Conservation (phyloP, 495 filamentous ascomycete genomes). For the Polyplosphaeria fusca region DNA sequence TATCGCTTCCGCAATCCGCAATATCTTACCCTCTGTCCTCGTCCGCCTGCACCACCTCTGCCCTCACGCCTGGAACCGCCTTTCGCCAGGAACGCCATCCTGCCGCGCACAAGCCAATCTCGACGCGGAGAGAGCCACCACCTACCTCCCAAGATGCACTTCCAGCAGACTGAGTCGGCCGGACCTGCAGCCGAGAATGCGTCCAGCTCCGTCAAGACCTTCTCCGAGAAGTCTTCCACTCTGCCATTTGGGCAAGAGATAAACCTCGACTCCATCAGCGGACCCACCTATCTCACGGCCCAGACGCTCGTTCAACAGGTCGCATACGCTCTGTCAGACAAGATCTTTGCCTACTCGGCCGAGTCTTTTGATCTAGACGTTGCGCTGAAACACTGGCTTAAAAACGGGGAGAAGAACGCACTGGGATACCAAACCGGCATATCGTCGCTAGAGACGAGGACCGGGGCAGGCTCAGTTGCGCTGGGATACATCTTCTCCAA, state of each 20-base stretch:
- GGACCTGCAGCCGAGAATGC: constrained; percentile 26
- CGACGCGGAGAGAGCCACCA: neutral
- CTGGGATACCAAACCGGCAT: constrained; percentile 77
- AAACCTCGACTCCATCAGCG: constrained; percentile 65
- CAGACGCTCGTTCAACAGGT: constrained; percentile 94
- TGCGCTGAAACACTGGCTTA: constrained; percentile 73
- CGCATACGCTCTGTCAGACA: constrained; percentile 87
- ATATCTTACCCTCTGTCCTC: neutral
- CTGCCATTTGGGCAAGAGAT: constrained; percentile 62
- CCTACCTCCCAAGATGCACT: constrained; percentile 21
- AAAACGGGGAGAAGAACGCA: constrained; percentile 64
- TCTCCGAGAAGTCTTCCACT: constrained; percentile 46
- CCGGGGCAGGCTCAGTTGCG: constrained; percentile 87
- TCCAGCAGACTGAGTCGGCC: constrained; percentile 30
- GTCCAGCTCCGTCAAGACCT: constrained; percentile 10
- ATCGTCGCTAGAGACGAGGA: constrained; percentile 76
- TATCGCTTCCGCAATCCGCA: neutral
- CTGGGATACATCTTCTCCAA: constrained; percentile 96
- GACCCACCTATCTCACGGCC: constrained; percentile 85
- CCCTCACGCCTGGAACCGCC: neutral
- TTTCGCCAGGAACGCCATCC: neutral
- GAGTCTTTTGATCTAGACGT: constrained; percentile 86
- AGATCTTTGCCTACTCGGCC: constrained; percentile 94
- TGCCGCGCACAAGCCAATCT: neutral
- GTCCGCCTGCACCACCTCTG: neutral